These are phyloP conservation scores for Labyrinthula sp. DNA, from an alignment of 352 stramenopile species.

Conservation along the genomic window DNA sequence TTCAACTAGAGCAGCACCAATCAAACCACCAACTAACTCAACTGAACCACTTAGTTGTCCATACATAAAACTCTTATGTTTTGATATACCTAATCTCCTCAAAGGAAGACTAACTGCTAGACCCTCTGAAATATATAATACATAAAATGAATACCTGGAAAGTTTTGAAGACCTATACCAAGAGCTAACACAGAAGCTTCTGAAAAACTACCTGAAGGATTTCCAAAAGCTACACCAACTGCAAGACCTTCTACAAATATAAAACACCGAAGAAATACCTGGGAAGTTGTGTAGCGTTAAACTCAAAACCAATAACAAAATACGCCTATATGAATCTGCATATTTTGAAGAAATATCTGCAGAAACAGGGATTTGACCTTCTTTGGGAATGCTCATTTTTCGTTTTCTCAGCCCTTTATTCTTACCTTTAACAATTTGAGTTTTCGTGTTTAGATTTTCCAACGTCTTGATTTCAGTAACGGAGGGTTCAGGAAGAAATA, in stretches of 20 bases:
- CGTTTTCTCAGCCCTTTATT: background rate
- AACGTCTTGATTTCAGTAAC: slow-evolving; percentile 1
- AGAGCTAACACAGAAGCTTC: slow-evolving; percentile 60
- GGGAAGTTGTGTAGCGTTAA: slow-evolving; percentile 68
- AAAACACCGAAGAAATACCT: no score
- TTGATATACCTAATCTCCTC: slow-evolving; percentile 52
- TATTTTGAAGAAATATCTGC: slow-evolving; percentile 3
- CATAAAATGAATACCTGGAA: no score
- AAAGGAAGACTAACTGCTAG: slow-evolving; percentile 61
- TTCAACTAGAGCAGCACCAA: slow-evolving; percentile 53
- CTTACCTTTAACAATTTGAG: slow-evolving; percentile 2
- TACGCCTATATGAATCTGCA: slow-evolving; percentile 33
- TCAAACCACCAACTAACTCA: slow-evolving; percentile 54
- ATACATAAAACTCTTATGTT: slow-evolving; percentile 59
- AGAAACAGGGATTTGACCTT: background rate
- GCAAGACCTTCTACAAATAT: slow-evolving; percentile 67
- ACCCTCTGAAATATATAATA: no score
- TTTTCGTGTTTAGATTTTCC: background rate
- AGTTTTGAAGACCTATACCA: slow-evolving; percentile 64
- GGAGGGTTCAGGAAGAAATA: slow-evolving; percentile 20
- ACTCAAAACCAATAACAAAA: slow-evolving; percentile 58
- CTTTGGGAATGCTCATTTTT: slow-evolving; percentile 10
- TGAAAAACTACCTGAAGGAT: slow-evolving; percentile 43
- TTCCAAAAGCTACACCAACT: slow-evolving; percentile 59
- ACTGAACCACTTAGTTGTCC: slow-evolving; percentile 63